Base-by-base conservation (phyloP, 805 yeast species). In the Lachancea mirantina region DNA sequence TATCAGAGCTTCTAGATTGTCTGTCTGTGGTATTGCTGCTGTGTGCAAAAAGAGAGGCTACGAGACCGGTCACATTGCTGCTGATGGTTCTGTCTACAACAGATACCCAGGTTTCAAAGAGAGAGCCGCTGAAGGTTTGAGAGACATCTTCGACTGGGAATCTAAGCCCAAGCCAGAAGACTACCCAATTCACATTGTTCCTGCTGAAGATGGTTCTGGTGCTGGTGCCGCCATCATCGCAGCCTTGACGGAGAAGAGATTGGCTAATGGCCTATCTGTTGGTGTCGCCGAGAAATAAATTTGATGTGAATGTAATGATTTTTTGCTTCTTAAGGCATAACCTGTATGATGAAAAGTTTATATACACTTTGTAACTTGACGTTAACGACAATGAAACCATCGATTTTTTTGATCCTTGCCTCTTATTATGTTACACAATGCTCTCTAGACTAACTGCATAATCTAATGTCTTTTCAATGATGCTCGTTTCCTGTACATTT, bases 161-260 rank as follows among this genome's bases (percentile, higher is more conserved):
- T 55, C 62, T 23, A 61, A 55, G 40, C 55, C 57, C 30, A 58
- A 62, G 33, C 14, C 14, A n/a, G 51, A 62, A 29, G 57, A 60
- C 26, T 85, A 85, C 59, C 97, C 97, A 44, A 78, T 92, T 53
- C 64, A 70, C 43, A 76, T 88, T 47, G 84, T 80, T 24, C 83
- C 94, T 38, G 97, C 98, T 45, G 96, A 89, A 66, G 98, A 92
- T 66, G 98, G 98, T 50, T 81, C 92, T 23, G 97, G 97, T 67
- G 96, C 84, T 30, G 98, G 98, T 57, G 98, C 98, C 36, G 98
- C 97, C 32, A 74, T 89, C 50, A 89, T 92, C 64, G 97, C 98
- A 35, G 96, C 97, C 26, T 73, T 89, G 61, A 81, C 97, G 37
- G 75, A 81, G 60, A 70, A 75, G 59, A 79, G 98, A 67, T 67